Evolutionary conservation across 2,329 filamentous ascomycete species (phyloP), one percentile per base, ranked within the genome.

Genomic region (Botrytis deweyae): DNA sequence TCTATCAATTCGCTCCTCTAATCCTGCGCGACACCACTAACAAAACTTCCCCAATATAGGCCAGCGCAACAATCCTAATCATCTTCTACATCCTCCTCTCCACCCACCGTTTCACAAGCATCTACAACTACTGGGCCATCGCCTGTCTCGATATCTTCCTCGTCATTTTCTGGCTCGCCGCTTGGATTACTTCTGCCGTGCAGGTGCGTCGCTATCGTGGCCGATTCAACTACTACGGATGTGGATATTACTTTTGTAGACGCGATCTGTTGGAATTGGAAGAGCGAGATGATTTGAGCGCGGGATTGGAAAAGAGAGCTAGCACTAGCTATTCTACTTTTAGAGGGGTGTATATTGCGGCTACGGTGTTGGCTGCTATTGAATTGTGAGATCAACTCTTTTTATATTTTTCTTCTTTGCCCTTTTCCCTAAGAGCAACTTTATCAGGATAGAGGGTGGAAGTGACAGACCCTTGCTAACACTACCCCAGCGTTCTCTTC

Each of bases 101-200:
- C 0, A 61, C 66, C 22, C 66, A 71, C n/a, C 61, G 14, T 14
- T 58, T 73, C 59, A 70, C 58, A 7, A 46, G 16, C 18, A 71
- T 73, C 44, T 73, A 61, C 46, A 71, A 64, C 18, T 59, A 65
- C 25, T 73, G 68, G 66, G 72, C 61, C 6, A 65, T 73, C n/a
- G 58, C 46, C 3, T 58, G 67, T 40, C 58, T 73, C 5, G 72
- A 73, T 25, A 18, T 73, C 3, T 59, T 71, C 46, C 36, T 70
- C 12, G 12, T 65, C 4, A 66, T 65, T 25, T 61, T 73, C 40
- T 73, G 72, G 72, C 25, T 73, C 10, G 58, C 70, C 4, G 44
- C 72, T 1, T 73, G 69, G 46, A 61, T 65, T 18, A 68, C 66
- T 0, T 62, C 52, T 9, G 44, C 71, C 3, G 55, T 69, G 1